Evolutionary conservation across 257 asterid species (phyloP).

Genomic region (Solanum phureja): DNA sequence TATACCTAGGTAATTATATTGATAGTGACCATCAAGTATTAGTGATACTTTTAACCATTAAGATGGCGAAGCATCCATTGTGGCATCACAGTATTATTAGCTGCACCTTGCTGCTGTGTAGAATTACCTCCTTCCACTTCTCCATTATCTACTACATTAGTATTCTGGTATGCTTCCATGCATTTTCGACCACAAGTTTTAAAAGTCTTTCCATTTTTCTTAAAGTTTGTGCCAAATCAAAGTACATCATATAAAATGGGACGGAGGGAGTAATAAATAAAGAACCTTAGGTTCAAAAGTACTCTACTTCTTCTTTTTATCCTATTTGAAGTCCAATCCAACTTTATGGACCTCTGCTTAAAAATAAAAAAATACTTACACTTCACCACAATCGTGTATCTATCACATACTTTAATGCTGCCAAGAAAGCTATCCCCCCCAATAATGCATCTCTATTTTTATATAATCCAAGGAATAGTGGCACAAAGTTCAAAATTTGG

Average conservation of each 20-base stretch:
- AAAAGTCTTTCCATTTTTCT: no score
- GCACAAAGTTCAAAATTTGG: background rate
- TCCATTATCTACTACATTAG: conserved; percentile 12
- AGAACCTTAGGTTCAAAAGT: background rate
- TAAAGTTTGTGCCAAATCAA: no score
- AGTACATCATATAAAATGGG: no score
- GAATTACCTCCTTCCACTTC: conserved; percentile 20
- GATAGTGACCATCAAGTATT: background rate
- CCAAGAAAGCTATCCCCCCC: background rate
- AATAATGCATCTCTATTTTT: background rate
- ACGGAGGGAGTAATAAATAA: no score
- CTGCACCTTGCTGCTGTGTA: conserved; percentile 16
- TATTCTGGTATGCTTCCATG: conserved; percentile 25
- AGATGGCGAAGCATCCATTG: conserved; percentile 45
- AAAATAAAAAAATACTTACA: no score
- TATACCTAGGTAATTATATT: background rate
- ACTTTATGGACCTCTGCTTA: no score
- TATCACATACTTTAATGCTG: background rate
- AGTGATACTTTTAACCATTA: background rate
- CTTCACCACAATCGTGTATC: no score
- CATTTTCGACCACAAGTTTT: no score
- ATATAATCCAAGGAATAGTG: background rate
- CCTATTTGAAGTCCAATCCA: no score
- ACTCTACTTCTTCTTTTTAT: background rate
- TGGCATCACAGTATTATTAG: conserved; percentile 33